These are phyloP conservation scores for Globisporangium orthogonon DNA, from an alignment of 352 stramenopile species.

Conservation along the genomic window DNA sequence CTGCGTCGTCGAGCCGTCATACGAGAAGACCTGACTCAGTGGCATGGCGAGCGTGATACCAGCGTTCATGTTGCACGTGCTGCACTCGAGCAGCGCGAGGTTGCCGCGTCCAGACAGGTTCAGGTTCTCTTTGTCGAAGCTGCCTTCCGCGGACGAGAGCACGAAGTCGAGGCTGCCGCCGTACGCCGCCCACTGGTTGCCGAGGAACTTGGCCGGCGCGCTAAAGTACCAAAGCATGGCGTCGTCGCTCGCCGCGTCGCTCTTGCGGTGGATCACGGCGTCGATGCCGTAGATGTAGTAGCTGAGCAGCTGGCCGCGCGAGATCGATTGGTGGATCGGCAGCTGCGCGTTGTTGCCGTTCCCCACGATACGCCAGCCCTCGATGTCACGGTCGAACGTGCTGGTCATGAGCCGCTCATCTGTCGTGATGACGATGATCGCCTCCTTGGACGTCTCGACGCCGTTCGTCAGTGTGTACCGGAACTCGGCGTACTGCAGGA, in stretches of 20 bases:
- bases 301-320: conserved; percentile 65
- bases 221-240: conserved; percentile 85
- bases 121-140: conserved; percentile 74
- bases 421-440: conserved; percentile 74
- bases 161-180: conserved; percentile 88
- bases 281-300: conserved; percentile 88
- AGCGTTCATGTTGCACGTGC: conserved; percentile 70
- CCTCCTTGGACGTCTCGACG: conserved; percentile 48
- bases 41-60: conserved; percentile 86
- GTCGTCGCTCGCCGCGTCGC: conserved; percentile 60
- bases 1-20: conserved; percentile 73
- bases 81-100: conserved; percentile 85
- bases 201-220: conserved; percentile 78
- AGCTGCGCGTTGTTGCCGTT: conserved; percentile 38
- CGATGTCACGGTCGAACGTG: conserved; percentile 69
- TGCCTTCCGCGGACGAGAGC: conserved; percentile 86
- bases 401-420: conserved; percentile 69
- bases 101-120: conserved; percentile 57
- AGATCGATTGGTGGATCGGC: conserved; percentile 52
- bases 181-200: conserved; percentile 87
- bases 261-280: conserved; percentile 50
- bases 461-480: conserved; percentile 81
- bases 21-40: conserved; percentile 65
- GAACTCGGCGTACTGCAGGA: conserved; percentile 75
- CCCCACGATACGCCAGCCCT: conserved; percentile 73